A percentile compares a stretch with the other conserved stretches of the same genome.
Evolutionary conservation across 768 basidiomycete species (phyloP).

Genomic region (Trametes meyenii): DNA sequence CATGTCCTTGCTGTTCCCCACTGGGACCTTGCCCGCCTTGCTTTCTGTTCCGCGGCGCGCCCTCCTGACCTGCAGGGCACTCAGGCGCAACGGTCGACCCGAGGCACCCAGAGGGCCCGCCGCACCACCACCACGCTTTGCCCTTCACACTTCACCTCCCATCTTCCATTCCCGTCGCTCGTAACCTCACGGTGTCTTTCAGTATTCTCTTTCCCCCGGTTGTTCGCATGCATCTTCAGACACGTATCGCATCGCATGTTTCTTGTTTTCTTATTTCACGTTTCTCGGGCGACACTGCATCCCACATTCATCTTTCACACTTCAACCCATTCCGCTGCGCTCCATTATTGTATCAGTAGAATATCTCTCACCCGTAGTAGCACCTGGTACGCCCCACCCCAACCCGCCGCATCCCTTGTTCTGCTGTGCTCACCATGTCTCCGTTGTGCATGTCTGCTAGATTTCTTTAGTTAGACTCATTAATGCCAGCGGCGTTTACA

Average conservation of each 20-base stretch:
- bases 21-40: neutral
- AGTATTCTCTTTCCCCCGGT: neutral
- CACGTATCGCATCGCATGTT: neutral
- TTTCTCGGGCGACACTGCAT: neutral
- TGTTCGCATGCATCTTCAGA: neutral
- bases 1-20: neutral
- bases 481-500: constrained; percentile 15
- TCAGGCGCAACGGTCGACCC: constrained; percentile 20
- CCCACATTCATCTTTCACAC: neutral
- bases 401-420: neutral
- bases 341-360: constrained; percentile 18
- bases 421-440: constrained; percentile 12
- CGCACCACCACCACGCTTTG: neutral
- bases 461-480: constrained; percentile 6
- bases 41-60: neutral
- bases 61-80: constrained; percentile 22
- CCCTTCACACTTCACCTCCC: neutral
- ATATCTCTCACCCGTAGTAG: neutral
- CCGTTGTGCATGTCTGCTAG: constrained; percentile 6
- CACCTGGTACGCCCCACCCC: too few relatives aligned
- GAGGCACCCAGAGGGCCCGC: constrained; percentile 14
- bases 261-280: neutral
- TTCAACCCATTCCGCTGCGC: neutral
- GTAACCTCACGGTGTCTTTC: neutral
- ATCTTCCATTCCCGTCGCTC: neutral